phyloP scores from a whole-genome alignment of 1,284 basidiomycete species.

The Leccinum subspadiceum region DNA sequence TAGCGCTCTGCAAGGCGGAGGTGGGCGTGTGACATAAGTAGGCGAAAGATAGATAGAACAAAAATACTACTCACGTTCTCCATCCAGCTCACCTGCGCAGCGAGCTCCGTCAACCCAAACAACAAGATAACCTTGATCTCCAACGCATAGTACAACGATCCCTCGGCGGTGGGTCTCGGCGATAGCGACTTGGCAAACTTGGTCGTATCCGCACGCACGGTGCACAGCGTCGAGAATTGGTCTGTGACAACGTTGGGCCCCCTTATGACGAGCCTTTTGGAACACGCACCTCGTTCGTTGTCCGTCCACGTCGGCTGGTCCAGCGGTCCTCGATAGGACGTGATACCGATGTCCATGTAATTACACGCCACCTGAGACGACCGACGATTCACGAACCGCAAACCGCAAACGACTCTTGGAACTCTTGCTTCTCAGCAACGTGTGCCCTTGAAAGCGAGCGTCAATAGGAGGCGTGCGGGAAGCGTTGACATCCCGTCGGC shows the following conservation, averaged over 20 bases:
- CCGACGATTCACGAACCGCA: too few species aligned
- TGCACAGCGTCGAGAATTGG: conserved; percentile 39
- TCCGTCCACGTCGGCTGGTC: too few species aligned
- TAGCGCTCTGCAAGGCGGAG: too few species aligned
- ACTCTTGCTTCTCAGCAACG: conserved; percentile 17
- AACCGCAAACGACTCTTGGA: too few species aligned
- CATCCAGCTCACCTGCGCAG: conserved; percentile 44
- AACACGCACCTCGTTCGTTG: too few species aligned
- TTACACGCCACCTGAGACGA: too few species aligned
- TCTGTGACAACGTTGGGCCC: conserved; percentile 28
- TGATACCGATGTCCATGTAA: too few species aligned
- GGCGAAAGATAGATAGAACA: neutral
- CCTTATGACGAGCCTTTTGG: neutral
- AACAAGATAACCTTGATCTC: conserved; percentile 41
- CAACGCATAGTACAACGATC: conserved; percentile 34
- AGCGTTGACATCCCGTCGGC: neutral
- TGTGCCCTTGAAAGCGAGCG: conserved; percentile 26
- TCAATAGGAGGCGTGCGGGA: neutral
- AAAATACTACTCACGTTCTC: conserved; percentile 37
- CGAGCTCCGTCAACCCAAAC: conserved; percentile 47
- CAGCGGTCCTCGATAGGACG: too few species aligned
- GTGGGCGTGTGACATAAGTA: conserved; percentile 3
- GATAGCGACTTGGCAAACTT: conserved; percentile 24
- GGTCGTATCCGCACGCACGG: conserved; percentile 38
- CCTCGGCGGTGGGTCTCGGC: conserved; percentile 17